Conservation (phyloP, 441 rosid genomes). For the Aquilaria agallochum region DNA sequence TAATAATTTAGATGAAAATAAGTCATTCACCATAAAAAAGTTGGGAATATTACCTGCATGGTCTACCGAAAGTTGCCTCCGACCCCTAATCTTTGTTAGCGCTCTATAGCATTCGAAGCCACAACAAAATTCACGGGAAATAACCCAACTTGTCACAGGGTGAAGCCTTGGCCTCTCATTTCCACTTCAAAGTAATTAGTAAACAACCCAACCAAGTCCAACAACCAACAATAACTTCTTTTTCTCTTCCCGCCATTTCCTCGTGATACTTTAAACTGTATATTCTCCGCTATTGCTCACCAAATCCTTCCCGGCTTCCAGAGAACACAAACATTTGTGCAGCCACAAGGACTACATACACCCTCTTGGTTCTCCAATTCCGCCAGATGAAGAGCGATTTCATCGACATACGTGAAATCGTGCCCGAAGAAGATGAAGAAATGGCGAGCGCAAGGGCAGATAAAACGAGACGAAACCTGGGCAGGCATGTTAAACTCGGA, state of each 20-base stretch:
- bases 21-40: too few species aligned
- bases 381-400: conserved; percentile 27
- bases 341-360: too few species aligned
- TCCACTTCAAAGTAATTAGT: conserved; percentile 17
- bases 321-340: too few species aligned
- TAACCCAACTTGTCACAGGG: conserved; percentile 20
- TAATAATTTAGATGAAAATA: too few species aligned
- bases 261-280: background rate
- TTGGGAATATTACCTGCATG: too few species aligned
- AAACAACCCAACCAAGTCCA: background rate
- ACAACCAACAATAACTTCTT: conserved; percentile 4
- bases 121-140: conserved; percentile 44
- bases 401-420: conserved; percentile 63
- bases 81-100: too few species aligned
- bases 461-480: conserved; percentile 22
- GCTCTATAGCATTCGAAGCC: background rate
- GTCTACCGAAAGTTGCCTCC: too few species aligned
- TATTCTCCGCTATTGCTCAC: conserved; percentile 2
- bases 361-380: too few species aligned
- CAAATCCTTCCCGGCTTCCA: conserved; percentile 1
- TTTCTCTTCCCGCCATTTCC: conserved; percentile 26
- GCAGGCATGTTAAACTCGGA: conserved; percentile 29
- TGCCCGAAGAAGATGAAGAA: conserved; percentile 36
- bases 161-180: conserved; percentile 29
- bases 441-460: conserved; percentile 25